These are phyloP conservation scores for Cytospora chrysosperma DNA, from an alignment of 2,329 filamentous ascomycete genomes.

Conservation along the genomic window DNA sequence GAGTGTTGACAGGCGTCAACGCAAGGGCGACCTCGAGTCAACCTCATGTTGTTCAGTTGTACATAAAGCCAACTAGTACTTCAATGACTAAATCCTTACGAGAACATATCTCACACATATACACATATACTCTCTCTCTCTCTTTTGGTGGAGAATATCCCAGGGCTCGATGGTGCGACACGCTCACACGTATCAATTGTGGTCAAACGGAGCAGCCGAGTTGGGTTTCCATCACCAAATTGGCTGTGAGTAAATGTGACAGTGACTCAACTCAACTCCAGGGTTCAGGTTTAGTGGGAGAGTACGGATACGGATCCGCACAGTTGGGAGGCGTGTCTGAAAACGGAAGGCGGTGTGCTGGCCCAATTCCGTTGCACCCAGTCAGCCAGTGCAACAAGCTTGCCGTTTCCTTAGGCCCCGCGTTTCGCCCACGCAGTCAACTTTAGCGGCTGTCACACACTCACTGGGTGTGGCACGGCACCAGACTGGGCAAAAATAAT, in stretches of 20 bases:
- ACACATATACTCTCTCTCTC: too few species aligned
- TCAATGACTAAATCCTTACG: neutral
- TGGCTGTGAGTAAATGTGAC: neutral
- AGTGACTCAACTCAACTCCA: neutral
- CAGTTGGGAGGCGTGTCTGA: neutral
- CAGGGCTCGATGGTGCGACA: neutral
- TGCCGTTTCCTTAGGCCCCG: neutral
- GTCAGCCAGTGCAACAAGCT: neutral
- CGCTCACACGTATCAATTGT: neutral
- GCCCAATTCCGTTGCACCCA: neutral
- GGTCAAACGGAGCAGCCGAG: neutral
- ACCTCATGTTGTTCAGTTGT: neutral
- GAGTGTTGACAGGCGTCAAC: neutral
- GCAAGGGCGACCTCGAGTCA: neutral
- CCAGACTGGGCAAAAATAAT: constrained; percentile 20
- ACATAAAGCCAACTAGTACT: neutral
- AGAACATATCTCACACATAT: neutral
- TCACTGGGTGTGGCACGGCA: constrained; percentile 12
- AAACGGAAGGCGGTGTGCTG: neutral
- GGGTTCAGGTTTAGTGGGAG: neutral
- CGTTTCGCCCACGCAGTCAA: neutral
- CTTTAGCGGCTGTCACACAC: constrained; percentile 8
- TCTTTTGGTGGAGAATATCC: neutral
- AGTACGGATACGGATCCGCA: too few species aligned
- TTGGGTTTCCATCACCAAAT: constrained; percentile 10